Evolutionary conservation across 345 rosid genomes (phyloP).

Genomic region (Camelina hispida): DNA sequence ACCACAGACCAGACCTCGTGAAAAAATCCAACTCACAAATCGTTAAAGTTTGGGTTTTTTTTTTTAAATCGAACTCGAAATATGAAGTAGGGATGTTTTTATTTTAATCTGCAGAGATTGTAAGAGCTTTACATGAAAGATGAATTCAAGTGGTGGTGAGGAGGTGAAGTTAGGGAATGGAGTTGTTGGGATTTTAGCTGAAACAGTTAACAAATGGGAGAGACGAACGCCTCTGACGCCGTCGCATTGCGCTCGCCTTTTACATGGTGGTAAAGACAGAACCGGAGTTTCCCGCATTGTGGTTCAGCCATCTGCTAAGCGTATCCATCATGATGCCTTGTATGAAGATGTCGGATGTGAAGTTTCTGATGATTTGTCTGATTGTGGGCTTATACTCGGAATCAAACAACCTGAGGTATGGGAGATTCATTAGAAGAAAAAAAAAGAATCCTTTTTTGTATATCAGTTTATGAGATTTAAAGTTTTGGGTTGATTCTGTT

Average conservation of each 20-base stretch:
- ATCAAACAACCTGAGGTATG: conserved; percentile 82
- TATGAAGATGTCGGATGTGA: conserved; percentile 88
- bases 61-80: neutral
- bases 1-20: neutral
- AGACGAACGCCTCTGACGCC: conserved; percentile 91
- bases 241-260: conserved; percentile 84
- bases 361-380: conserved; percentile 81
- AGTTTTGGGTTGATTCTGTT: neutral
- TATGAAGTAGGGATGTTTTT: neutral
- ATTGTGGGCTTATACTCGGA: conserved; percentile 86
- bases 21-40: neutral
- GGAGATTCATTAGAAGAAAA: neutral
- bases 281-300: conserved; percentile 81
- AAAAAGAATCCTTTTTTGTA: neutral
- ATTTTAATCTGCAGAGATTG: neutral
- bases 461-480: neutral
- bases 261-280: conserved; percentile 66
- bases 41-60: too few relatives aligned
- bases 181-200: conserved; percentile 83
- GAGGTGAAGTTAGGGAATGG: conserved; percentile 78
- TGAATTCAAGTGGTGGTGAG: conserved; percentile 26
- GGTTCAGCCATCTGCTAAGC: conserved; percentile 89
- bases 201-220: conserved; percentile 89
- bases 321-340: conserved; percentile 82
- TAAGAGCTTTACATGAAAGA: neutral